Conservation (phyloP, 352 stramenopile species). For the Phytophthora tubulina region DNA sequence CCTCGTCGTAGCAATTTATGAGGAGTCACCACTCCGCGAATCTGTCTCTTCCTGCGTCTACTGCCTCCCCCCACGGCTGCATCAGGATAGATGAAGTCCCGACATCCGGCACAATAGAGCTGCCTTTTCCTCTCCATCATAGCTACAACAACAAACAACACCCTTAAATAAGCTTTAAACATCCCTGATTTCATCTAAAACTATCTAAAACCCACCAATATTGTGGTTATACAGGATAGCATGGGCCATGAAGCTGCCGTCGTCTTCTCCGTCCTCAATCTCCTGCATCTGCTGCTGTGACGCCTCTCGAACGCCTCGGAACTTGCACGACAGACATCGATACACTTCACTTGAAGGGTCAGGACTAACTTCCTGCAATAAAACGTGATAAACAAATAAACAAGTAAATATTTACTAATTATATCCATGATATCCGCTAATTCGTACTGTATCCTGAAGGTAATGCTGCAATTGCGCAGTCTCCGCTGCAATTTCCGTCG, state of each 20-base stretch:
- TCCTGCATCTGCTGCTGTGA: conserved; percentile 28
- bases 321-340: conserved; percentile 64
- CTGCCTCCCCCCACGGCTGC: conserved; percentile 22
- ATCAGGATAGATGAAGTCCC: conserved; percentile 72
- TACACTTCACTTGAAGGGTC: conserved; percentile 41
- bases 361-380: conserved; percentile 20
- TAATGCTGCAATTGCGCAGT: conserved; percentile 32
- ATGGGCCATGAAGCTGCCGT: conserved; percentile 72
- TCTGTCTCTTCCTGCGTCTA: conserved; percentile 37
- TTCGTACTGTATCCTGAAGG: conserved; percentile 25
- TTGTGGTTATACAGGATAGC: conserved; percentile 67
- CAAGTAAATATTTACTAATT: conserved; percentile 5
- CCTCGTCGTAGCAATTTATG: conserved; percentile 53
- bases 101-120: conserved; percentile 68
- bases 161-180: neutral
- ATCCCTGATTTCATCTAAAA: neutral
- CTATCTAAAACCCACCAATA: conserved; percentile 46
- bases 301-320: conserved; percentile 50
- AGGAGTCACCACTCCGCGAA: conserved; percentile 18
- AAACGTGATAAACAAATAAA: neutral
- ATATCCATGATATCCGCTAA: neutral
- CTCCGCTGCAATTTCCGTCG: neutral
- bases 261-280: conserved; percentile 36
- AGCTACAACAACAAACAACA: conserved; percentile 33
- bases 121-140: conserved; percentile 56